A percentile compares a stretch with the other conserved stretches of the same genome.
phyloP scores from a whole-genome alignment of 2,329 filamentous ascomycete genomes.

The Ceratocystis cacaofunesta region DNA sequence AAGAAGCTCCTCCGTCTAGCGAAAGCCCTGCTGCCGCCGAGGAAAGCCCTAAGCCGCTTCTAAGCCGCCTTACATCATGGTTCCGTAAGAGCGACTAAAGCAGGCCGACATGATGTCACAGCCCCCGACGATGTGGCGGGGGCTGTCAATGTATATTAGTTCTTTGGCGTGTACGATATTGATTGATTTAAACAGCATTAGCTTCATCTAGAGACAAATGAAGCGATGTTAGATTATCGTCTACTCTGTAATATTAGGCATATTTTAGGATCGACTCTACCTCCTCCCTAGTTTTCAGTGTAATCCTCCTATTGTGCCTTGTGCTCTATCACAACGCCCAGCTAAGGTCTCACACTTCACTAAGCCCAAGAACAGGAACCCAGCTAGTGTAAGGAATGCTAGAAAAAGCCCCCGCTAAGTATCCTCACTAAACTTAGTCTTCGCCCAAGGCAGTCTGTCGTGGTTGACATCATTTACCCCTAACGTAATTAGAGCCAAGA shows the following conservation, averaged over 20 bases:
- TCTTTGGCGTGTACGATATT: not conserved
- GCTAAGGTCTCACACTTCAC: too few relatives aligned
- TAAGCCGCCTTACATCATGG: constrained; percentile 6
- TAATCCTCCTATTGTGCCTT: not conserved
- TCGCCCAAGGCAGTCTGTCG: too few relatives aligned
- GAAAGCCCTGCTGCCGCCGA: not conserved
- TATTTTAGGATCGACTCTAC: not conserved
- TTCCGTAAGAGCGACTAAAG: not conserved
- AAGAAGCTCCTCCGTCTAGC: not conserved
- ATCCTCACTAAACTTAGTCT: too few relatives aligned
- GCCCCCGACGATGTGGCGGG: too few relatives aligned
- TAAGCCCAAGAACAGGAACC: too few relatives aligned
- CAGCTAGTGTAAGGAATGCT: too few relatives aligned
- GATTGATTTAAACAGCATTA: not conserved
- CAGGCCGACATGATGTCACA: too few relatives aligned
- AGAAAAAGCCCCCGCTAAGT: too few relatives aligned
- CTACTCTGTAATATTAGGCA: not conserved
- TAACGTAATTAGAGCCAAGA: too few relatives aligned
- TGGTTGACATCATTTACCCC: too few relatives aligned
- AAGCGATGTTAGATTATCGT: not conserved
- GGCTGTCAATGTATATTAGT: not conserved
- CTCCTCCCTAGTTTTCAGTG: not conserved
- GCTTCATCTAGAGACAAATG: not conserved
- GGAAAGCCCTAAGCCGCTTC: not conserved
- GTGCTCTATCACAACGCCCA: too few relatives aligned